Conservation (phyloP, 2,329 filamentous ascomycete genomes). For the Colletotrichum nymphaeae region DNA sequence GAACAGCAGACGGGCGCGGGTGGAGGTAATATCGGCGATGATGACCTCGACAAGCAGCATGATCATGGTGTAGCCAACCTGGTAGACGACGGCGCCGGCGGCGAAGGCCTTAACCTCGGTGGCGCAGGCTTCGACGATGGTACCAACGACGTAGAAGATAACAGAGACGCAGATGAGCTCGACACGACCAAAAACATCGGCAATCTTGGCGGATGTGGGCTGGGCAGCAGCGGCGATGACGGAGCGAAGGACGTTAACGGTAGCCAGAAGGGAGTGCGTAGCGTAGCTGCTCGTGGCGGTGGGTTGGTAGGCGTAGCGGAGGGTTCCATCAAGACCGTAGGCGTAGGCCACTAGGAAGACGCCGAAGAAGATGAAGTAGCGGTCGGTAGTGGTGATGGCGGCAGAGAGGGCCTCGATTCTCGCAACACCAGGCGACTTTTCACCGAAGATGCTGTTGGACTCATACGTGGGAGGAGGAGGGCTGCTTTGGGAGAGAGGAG, state of each 20-base stretch:
- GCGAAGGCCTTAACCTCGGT: conserved; percentile 62
- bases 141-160: conserved; percentile 70
- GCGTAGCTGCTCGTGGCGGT: conserved; percentile 62
- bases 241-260: conserved; percentile 66
- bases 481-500: neutral
- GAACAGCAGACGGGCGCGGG: conserved; percentile 71
- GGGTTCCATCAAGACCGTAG: conserved; percentile 70
- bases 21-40: conserved; percentile 72
- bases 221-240: conserved; percentile 70
- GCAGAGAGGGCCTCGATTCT: conserved; percentile 68
- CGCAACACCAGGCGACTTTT: conserved; percentile 64
- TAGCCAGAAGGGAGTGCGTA: conserved; percentile 66
- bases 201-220: conserved; percentile 68
- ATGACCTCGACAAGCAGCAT: conserved; percentile 73
- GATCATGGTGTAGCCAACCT: conserved; percentile 72
- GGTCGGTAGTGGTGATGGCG: conserved; percentile 63
- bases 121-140: conserved; percentile 66
- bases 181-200: conserved; percentile 72
- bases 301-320: conserved; percentile 67
- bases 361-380: conserved; percentile 67
- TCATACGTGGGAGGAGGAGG: neutral
- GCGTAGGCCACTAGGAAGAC: conserved; percentile 73
- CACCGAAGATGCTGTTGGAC: conserved; percentile 36
- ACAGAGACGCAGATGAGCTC: conserved; percentile 68
- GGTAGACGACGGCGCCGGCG: conserved; percentile 70